phyloP scores from a whole-genome alignment of 331 rosid species.

The Arachis monticola region DNA sequence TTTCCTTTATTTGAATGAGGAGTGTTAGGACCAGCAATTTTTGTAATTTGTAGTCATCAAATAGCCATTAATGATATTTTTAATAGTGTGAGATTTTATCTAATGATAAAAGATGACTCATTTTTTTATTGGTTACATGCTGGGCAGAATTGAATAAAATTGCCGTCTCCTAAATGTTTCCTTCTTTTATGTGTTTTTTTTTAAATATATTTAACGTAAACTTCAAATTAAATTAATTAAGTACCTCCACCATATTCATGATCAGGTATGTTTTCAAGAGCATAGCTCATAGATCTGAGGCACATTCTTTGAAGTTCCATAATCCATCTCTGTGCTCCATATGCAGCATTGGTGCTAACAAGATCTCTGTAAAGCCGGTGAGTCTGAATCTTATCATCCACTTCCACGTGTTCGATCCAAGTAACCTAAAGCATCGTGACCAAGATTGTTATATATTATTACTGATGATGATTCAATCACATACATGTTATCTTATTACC shows the following conservation, averaged over 20 bases:
- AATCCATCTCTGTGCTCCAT: slow-evolving; percentile 77
- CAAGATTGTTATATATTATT: no score
- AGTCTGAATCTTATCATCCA: slow-evolving; percentile 57
- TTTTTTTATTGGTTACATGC: no score
- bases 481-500: slow-evolving; percentile 46
- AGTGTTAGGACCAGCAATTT: no score
- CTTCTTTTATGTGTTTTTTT: no score
- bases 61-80: no score
- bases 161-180: no score
- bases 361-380: slow-evolving; percentile 63
- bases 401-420: slow-evolving; percentile 86
- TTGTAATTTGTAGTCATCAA: no score
- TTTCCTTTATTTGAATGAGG: no score
- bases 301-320: slow-evolving; percentile 60
- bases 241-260: slow-evolving; percentile 50
- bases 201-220: background rate
- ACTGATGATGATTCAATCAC: background rate
- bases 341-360: slow-evolving; percentile 42
- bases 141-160: no score
- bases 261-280: slow-evolving; percentile 21
- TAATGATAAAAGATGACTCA: no score
- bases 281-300: slow-evolving; percentile 45
- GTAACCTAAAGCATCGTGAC: slow-evolving; percentile 48
- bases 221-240: background rate
- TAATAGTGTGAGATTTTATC: no score